A percentile compares a stretch with the other conserved stretches of the same genome.
Conservation (phyloP, 495 filamentous ascomycete species). For the Podospora tetraspora region DNA sequence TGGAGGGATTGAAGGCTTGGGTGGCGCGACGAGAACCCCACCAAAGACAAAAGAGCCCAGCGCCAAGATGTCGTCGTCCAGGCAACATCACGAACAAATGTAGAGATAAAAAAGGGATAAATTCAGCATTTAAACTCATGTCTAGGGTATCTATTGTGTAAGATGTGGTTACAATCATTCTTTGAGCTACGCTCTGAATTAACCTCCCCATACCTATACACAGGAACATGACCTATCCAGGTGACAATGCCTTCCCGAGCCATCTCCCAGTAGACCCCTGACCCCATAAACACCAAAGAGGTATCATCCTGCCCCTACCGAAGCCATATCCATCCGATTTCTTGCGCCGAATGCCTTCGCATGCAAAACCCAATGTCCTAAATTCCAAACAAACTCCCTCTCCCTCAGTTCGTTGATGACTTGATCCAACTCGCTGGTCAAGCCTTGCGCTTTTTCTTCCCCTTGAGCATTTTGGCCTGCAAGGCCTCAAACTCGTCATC, state of each 20-base stretch:
- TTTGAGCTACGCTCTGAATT: neutral
- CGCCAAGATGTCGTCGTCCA: neutral
- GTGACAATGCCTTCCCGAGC: neutral
- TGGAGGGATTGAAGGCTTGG: neutral
- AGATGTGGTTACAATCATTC: neutral
- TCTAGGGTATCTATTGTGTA: neutral
- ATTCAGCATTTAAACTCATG: neutral
- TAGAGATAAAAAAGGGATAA: neutral
- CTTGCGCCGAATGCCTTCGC: neutral
- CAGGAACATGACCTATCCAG: neutral
- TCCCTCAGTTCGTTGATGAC: neutral
- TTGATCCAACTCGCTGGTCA: slow-evolving; percentile 3
- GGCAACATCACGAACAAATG: neutral
- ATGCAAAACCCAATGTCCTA: neutral
- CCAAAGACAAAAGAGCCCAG: neutral
- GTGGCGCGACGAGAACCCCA: neutral
- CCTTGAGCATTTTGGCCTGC: slow-evolving; percentile 36
- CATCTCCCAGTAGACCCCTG: neutral
- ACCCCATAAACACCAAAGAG: neutral
- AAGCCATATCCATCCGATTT: neutral
- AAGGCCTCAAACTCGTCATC: slow-evolving; percentile 62
- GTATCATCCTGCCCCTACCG: neutral
- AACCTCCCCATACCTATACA: neutral
- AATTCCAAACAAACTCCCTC: neutral
- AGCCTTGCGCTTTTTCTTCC: slow-evolving; percentile 32